Conservation (phyloP, 2,329 filamentous ascomycete genomes). For the Pseudodiploospora longispora region DNA sequence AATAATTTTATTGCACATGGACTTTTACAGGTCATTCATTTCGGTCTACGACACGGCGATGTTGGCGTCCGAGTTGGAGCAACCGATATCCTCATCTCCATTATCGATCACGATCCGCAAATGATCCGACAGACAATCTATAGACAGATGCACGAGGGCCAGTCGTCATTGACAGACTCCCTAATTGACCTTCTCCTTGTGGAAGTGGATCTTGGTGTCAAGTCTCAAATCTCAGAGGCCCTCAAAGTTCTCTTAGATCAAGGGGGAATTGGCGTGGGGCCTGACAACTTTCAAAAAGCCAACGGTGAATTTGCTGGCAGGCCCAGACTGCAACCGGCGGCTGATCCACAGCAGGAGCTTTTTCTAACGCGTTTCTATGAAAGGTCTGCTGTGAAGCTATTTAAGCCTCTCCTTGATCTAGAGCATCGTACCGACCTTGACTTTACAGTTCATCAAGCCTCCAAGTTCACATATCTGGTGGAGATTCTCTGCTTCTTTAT, state of each 20-base stretch:
- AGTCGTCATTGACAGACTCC: slow-evolving; percentile 79
- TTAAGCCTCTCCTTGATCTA: slow-evolving; percentile 76
- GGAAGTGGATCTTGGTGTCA: slow-evolving; percentile 88
- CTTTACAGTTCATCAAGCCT: slow-evolving; percentile 74
- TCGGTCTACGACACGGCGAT: slow-evolving; percentile 77
- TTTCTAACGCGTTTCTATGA: slow-evolving; percentile 90
- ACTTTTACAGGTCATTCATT: slow-evolving; percentile 82
- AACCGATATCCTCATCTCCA: slow-evolving; percentile 84
- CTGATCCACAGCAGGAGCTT: slow-evolving; percentile 69
- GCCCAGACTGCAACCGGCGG: slow-evolving; percentile 41
- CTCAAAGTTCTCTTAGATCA: slow-evolving; percentile 88
- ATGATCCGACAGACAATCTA: slow-evolving; percentile 94
- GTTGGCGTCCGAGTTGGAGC: slow-evolving; percentile 82
- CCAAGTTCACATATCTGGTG: slow-evolving; percentile 83
- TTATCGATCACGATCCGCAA: slow-evolving; percentile 91
- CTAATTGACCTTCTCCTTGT: slow-evolving; percentile 85
- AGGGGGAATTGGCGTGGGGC: slow-evolving; percentile 38
- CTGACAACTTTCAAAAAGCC: slow-evolving; percentile 51
- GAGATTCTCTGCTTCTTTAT: slow-evolving; percentile 94
- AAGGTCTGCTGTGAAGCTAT: slow-evolving; percentile 73
- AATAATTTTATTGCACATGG: slow-evolving; percentile 85
- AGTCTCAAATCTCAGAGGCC: slow-evolving; percentile 90
- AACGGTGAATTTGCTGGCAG: slow-evolving; percentile 62
- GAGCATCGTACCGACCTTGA: slow-evolving; percentile 60
- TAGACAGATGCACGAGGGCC: slow-evolving; percentile 81